phyloP scores from a whole-genome alignment of 2,329 filamentous ascomycete species.

The Penicillium vulpinum region DNA sequence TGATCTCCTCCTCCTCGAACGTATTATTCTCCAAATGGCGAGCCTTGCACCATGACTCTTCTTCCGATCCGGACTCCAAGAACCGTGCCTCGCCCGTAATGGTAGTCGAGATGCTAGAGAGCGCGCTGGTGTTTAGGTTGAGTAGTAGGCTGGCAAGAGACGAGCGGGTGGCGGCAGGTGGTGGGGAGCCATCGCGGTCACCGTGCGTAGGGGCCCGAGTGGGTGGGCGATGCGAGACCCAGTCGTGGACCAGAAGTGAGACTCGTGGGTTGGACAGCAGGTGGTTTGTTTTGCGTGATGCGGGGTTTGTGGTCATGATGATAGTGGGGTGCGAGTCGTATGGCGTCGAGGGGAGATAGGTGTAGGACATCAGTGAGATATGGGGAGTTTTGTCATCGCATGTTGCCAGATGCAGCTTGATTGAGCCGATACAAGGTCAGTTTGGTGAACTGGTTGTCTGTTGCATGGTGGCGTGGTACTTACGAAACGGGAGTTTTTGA shows the following conservation, averaged over 20 bases:
- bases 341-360: slow-evolving; percentile 80
- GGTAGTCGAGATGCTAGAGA: slow-evolving; percentile 86
- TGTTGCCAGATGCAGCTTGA: slow-evolving; percentile 89
- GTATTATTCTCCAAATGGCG: slow-evolving; percentile 91
- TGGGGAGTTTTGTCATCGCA: slow-evolving; percentile 81
- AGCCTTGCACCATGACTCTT: slow-evolving; percentile 80
- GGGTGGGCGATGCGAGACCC: slow-evolving; percentile 89
- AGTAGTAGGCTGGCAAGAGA: slow-evolving; percentile 80
- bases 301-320: slow-evolving; percentile 86
- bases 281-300: slow-evolving; percentile 71
- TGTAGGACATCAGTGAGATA: slow-evolving; percentile 98
- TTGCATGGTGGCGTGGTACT: slow-evolving; percentile 31
- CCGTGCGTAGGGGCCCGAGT: slow-evolving; percentile 61
- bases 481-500: slow-evolving; percentile 95
- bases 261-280: slow-evolving; percentile 82
- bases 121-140: slow-evolving; percentile 84
- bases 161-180: slow-evolving; percentile 63
- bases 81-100: slow-evolving; percentile 86
- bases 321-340: slow-evolving; percentile 74
- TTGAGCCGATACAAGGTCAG: background rate
- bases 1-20: slow-evolving; percentile 63
- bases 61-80: slow-evolving; percentile 69
- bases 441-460: background rate
- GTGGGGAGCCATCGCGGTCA: slow-evolving; percentile 61
- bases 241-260: slow-evolving; percentile 94